Percentiles rank a stretch among this genome's conserved stretches.
These are phyloP conservation scores for Mariannaea sp. DNA, from an alignment of 2,329 filamentous ascomycete genomes.

Conservation along the genomic window DNA sequence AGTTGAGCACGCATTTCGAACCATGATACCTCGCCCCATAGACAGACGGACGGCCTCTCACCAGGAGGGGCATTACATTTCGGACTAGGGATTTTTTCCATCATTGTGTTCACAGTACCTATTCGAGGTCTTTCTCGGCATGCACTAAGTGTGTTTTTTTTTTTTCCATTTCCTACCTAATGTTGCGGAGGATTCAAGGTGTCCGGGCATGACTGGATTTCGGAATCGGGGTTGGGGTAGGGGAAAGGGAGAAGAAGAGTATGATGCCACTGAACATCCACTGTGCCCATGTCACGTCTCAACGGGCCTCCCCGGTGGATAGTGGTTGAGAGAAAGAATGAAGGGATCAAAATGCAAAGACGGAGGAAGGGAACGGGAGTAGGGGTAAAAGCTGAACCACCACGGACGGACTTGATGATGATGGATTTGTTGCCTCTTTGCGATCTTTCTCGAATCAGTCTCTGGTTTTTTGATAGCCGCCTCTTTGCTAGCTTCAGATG, in stretches of 20 bases:
- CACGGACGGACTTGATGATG: slow-evolving; percentile 16
- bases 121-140: slow-evolving; percentile 32
- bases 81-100: slow-evolving; percentile 39
- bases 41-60: slow-evolving; percentile 47
- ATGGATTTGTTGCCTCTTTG: slow-evolving; percentile 24
- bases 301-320: slow-evolving; percentile 4
- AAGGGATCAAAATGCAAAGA: slow-evolving; percentile 20
- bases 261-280: slow-evolving; percentile 9
- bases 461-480: slow-evolving; percentile 23
- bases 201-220: slow-evolving; percentile 30
- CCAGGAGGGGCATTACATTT: slow-evolving; percentile 39
- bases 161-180: slow-evolving; percentile 37
- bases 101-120: slow-evolving; percentile 39
- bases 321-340: slow-evolving; percentile 12
- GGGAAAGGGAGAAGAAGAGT: slow-evolving; percentile 3
- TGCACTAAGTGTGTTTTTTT: slow-evolving; percentile 32
- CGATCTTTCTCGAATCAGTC: slow-evolving; percentile 24
- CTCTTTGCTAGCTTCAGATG: slow-evolving; percentile 33
- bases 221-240: slow-evolving; percentile 23
- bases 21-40: slow-evolving; percentile 58
- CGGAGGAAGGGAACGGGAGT: slow-evolving; percentile 23
- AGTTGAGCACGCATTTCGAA: slow-evolving; percentile 52
- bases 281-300: slow-evolving; percentile 13
- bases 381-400: slow-evolving; percentile 25
- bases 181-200: slow-evolving; percentile 36